phyloP scores from a whole-genome alignment of 2,329 filamentous ascomycete species.

The Claviceps digitariae region DNA sequence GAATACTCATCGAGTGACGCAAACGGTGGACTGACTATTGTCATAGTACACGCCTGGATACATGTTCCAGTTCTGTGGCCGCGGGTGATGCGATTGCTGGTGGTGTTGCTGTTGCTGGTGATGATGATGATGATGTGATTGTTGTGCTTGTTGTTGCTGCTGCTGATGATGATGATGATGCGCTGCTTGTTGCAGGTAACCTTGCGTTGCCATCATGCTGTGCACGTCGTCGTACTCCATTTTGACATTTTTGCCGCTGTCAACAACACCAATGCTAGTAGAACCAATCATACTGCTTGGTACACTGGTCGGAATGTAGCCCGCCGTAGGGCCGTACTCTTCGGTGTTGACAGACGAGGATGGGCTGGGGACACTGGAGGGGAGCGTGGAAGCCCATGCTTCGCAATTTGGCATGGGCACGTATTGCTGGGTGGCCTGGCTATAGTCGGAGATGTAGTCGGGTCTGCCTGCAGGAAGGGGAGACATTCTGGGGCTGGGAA shows the following conservation, averaged over 20 bases:
- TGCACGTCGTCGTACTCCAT: constrained; percentile 27
- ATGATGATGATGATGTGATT: constrained; percentile 16
- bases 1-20: constrained; percentile 2
- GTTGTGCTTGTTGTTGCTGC: constrained; percentile 14
- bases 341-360: constrained; percentile 34
- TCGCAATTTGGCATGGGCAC: constrained; percentile 29
- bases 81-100: background rate
- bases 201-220: constrained; percentile 8
- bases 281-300: constrained; percentile 27
- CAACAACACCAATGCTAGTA: constrained; percentile 10
- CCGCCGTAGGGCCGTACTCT: constrained; percentile 26
- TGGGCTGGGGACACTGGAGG: constrained; percentile 38
- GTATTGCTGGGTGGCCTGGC: constrained; percentile 19
- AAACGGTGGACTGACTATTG: constrained; percentile 5
- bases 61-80: constrained; percentile 18
- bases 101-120: constrained; percentile 15
- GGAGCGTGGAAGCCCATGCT: constrained; percentile 30
- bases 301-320: constrained; percentile 36
- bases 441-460: constrained; percentile 32
- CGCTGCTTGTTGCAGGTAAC: constrained; percentile 15
- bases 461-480: constrained; percentile 26
- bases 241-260: constrained; percentile 23
- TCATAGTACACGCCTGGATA: constrained; percentile 20
- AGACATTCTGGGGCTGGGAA: constrained; percentile 31
- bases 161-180: background rate